A percentile compares a stretch with the other conserved stretches of the same genome.
Conservation (phyloP, 805 yeast genomes). For the Cyberlindnera mississippiensis region DNA sequence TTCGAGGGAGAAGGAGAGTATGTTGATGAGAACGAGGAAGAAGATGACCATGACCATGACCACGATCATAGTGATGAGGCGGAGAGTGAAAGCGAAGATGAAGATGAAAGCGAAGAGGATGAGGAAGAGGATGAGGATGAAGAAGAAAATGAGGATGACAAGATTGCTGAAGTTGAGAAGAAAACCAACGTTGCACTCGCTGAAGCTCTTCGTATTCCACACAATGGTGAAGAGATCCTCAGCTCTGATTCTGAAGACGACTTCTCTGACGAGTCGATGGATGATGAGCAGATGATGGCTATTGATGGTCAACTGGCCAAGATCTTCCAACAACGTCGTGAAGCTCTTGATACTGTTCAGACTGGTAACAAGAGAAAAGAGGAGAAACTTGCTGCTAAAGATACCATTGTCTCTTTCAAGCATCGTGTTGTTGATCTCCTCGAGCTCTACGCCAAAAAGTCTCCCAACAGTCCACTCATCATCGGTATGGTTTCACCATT, state of each 20-base stretch:
- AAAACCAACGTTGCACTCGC: constrained; percentile 64
- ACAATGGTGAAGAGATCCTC: constrained; percentile 38
- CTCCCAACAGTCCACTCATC: constrained; percentile 30
- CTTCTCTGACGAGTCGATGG: constrained; percentile 78
- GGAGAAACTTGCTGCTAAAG: constrained; percentile 75
- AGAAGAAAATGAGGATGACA: constrained; percentile 29
- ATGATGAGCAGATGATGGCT: constrained; percentile 95
- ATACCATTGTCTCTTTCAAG: constrained; percentile 75
- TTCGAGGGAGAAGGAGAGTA: constrained; percentile 61
- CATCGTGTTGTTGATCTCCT: constrained; percentile 73
- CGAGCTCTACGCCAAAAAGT: constrained; percentile 50
- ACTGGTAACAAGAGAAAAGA: constrained; percentile 65
- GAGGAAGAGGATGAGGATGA: constrained; percentile 34
- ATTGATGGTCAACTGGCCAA: constrained; percentile 78
- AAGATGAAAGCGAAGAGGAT: constrained; percentile 30
- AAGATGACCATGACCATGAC: constrained; percentile 34
- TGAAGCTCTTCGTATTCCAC: constrained; percentile 63
- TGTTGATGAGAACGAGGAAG: constrained; percentile 45
- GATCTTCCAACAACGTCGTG: constrained; percentile 80
- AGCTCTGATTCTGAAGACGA: constrained; percentile 47
- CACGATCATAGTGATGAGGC: constrained; percentile 34
- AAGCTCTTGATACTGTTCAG: constrained; percentile 50
- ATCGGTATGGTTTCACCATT: constrained; percentile 51
- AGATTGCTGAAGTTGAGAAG: constrained; percentile 41
- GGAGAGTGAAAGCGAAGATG: constrained; percentile 31